These are phyloP conservation scores for Vitis labrusca DNA, from an alignment of 164 flowering plant genomes.

Conservation along the genomic window DNA sequence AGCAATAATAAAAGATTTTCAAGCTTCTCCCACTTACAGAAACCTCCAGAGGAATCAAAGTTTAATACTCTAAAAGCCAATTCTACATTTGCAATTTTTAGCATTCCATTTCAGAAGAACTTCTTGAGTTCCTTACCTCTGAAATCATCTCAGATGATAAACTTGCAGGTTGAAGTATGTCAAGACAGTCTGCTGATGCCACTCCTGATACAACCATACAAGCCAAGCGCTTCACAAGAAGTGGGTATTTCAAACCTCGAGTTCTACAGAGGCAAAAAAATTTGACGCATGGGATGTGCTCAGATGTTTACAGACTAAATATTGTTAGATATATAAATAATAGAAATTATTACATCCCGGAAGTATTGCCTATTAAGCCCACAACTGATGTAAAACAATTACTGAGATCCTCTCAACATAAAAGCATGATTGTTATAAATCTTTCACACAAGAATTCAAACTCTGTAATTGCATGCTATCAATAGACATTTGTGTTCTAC, in stretches of 20 bases:
- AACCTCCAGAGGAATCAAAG: too few species aligned
- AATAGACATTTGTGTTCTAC: too few species aligned
- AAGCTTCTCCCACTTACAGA: conserved; percentile 3
- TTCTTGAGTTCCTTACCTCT: conserved; percentile 30
- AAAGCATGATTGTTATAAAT: too few species aligned
- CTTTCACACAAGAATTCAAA: too few species aligned
- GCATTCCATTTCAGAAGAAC: too few species aligned
- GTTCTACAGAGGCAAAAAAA: conserved; percentile 26
- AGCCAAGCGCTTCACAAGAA: conserved; percentile 83
- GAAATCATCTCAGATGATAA: conserved; percentile 51
- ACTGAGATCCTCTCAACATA: too few species aligned
- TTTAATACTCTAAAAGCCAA: too few species aligned
- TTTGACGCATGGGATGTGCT: not conserved
- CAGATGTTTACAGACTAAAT: not conserved
- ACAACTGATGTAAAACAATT: too few species aligned
- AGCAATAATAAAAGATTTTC: not conserved
- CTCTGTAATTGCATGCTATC: too few species aligned
- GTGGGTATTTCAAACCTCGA: conserved; percentile 79
- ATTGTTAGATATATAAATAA: not conserved
- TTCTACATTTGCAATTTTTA: too few species aligned
- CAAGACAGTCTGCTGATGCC: conserved; percentile 53
- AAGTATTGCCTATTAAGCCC: too few species aligned
- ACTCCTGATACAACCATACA: conserved; percentile 83
- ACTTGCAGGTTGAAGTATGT: conserved; percentile 80
- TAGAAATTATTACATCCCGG: not conserved